Evolutionary conservation across 495 filamentous ascomycete genomes (phyloP), one percentile per base, ranked within the genome.

Genomic region (Aspergillus hancockii): DNA sequence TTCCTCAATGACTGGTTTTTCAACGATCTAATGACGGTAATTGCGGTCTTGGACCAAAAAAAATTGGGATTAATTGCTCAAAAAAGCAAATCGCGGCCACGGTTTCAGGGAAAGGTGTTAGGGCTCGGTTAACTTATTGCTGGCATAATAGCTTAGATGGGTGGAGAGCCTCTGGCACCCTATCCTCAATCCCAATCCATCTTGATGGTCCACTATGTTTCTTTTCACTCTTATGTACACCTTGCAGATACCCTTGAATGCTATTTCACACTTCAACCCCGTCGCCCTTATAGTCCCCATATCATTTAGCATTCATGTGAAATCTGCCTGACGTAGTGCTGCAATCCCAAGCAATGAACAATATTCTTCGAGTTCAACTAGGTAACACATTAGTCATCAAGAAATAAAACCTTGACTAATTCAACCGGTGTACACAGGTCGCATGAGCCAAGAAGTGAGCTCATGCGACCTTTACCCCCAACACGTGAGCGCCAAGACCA

Each of bases 161-260:
- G 69, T 71, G 61, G 68, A 71, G 62, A 54, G 32, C 55, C 34
- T 58, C 49, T 58, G 64, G 60, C 64, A 56, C 40, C 57, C 63
- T 47, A 43, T 59, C 65, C 50, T 49, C 28, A 68, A 63, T 60
- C 50, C 50, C 47, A 68, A 60, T 63, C 63, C 65, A 62, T 67
- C 62, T 62, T 60, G 58, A 61, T 63, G 57, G 62, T 46, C 49
- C 51, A 19, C 46, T 22, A 41, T 55, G 31, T 38, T 58, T 60
- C 67, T 60, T 64, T 68, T 63, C 57, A 63, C 61, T 69, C 62
- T 69, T 66, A 74, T 76, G 72, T 75, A 76, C 72, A 71, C 68
- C 62, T 67, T 62, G 73, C 75, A 78, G 75, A 78, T 78, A 78
- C 75, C 75, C 75, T 73, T 78, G 75, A 78, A 78, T 78, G 71